Base-by-base conservation (phyloP, 176 grass and related monocot species). In the Zizania latifolia region DNA sequence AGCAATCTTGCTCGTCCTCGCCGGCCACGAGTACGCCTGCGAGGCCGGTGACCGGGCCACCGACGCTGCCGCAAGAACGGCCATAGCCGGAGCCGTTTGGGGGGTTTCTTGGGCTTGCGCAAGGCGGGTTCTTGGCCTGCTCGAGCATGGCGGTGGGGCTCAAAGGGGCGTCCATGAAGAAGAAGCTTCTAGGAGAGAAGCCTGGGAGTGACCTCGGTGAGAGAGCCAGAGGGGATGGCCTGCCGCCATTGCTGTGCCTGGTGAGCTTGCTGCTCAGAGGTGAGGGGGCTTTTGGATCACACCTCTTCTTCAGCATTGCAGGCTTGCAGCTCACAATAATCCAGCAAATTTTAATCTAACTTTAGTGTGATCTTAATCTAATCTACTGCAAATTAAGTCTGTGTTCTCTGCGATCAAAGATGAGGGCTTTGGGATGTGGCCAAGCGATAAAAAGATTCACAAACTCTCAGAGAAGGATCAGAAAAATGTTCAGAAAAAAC, bases 241-340 rank as follows among this genome's bases (percentile, higher is more conserved):
- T 19, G 10, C 29, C 30, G 29, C 38, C 76, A 37, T 66, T 36
- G 64, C 14, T 16, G 54, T 59, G 53, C 35, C 34, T 11, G 15
- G 17, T 5, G 68, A 38, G n/a, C 43, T 81, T 62, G 57, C 28
- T 21, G 23, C 57, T 6, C 6, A 41, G 29, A 62, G 21, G 40
- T 6, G 40, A 29, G 8, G 55, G 58, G 1, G 57, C 0, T 21
- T 8, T 14, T 16, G 41, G 41, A 10, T 83, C 81, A 58, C 71
- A 56, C 4, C 38, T 61, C 65, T 84, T 84, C 40, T 51, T 80
- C 77, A 75, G 62, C 83, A 80, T 80, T 68, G 39, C n/a, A n/a
- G n/a, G n/a, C n/a, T n/a, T n/a, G n/a, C 69, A 43, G 13, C 1
- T 30, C 9, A 63, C 2, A 36, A 67, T 31, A 81, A 51, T 29